Conservation (phyloP, 148 eudicot species). For the Camellia sinensis region DNA sequence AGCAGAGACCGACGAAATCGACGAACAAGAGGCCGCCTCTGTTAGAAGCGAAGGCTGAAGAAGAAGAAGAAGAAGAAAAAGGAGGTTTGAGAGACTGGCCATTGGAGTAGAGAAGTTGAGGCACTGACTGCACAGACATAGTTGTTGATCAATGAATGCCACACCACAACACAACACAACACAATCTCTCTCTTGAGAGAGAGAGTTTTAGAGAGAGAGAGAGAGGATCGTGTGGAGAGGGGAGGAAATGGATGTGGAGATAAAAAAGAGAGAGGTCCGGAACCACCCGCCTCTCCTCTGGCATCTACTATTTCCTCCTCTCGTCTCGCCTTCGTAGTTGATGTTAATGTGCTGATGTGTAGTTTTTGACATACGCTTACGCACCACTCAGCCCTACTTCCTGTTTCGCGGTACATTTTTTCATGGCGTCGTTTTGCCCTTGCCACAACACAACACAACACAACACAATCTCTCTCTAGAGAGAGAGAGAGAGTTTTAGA, state of each 20-base stretch:
- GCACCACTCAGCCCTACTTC: neutral
- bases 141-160: constrained; percentile 21
- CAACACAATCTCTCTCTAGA: neutral
- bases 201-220: neutral
- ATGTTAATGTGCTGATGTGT: neutral
- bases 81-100: constrained; percentile 23
- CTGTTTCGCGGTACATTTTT: constrained; percentile 1
- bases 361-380: neutral
- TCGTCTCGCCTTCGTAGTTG: constrained; percentile 15
- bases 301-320: no score
- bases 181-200: neutral
- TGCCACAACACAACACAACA: neutral
- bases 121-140: constrained; percentile 61
- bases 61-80: constrained; percentile 20
- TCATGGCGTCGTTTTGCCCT: neutral
- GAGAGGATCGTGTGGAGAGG: constrained; percentile 45
- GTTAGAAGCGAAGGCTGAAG: constrained; percentile 28
- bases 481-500: neutral
- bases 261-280: constrained; percentile 23
- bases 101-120: constrained; percentile 32
- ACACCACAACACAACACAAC: neutral
- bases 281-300: constrained; percentile 35
- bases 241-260: constrained; percentile 35
- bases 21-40: constrained; percentile 47
- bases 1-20: constrained; percentile 58